These are phyloP conservation scores for Coemansia sp. DNA, from an alignment of 192 early-diverging fungal genomes.

Conservation along the genomic window DNA sequence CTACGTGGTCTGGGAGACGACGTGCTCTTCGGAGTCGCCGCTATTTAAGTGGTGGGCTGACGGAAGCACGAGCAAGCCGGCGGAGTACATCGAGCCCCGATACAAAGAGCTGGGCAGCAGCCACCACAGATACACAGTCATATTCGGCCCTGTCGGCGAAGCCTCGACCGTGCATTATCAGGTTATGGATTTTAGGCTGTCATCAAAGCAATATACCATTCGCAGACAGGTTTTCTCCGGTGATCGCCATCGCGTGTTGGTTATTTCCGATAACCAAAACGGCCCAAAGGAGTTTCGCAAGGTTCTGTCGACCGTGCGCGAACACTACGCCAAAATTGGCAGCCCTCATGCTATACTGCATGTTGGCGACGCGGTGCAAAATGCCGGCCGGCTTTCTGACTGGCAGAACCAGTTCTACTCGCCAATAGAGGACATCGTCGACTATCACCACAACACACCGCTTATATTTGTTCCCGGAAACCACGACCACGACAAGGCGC, in stretches of 20 bases:
- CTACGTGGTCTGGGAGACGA: constrained; percentile 51
- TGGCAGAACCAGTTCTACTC: constrained; percentile 71
- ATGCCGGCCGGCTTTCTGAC: constrained; percentile 55
- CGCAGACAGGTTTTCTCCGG: not conserved
- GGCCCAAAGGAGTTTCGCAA: constrained; percentile 25
- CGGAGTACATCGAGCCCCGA: constrained; percentile 20
- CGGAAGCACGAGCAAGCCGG: not conserved
- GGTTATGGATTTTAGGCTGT: constrained; percentile 18
- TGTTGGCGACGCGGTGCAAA: constrained; percentile 69
- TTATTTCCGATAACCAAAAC: constrained; percentile 49
- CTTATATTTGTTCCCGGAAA: constrained; percentile 73
- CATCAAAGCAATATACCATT: constrained; percentile 25
- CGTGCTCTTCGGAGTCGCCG: constrained; percentile 18
- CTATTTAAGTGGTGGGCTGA: constrained; percentile 44
- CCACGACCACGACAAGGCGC: constrained; percentile 64
- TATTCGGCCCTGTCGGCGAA: constrained; percentile 30
- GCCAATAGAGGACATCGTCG: constrained; percentile 58
- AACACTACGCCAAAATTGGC: constrained; percentile 12
- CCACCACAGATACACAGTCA: constrained; percentile 39
- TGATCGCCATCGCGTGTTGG: constrained; percentile 21
- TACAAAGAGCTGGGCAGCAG: constrained; percentile 26
- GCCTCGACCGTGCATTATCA: constrained; percentile 26
- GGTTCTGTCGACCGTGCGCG: constrained; percentile 11
- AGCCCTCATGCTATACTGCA: constrained; percentile 59
- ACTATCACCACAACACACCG: constrained; percentile 57